Percentiles rank a stretch among this genome's conserved stretches.
Evolutionary conservation across 2,329 filamentous ascomycete species (phyloP).

Genomic region (Sarocladiaceae sp.): DNA sequence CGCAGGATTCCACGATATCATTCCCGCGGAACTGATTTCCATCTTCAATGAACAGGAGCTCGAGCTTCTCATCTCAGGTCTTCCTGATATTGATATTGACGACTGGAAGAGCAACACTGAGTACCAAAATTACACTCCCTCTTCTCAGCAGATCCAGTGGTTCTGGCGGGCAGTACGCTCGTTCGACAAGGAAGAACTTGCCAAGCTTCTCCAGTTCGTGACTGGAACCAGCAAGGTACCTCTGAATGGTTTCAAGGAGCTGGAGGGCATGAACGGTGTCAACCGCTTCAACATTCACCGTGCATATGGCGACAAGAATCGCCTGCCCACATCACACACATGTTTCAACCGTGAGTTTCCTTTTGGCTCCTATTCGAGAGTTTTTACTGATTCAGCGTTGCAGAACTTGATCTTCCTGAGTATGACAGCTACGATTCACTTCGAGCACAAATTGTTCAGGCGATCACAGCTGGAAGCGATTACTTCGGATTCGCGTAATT

Average conservation of each 20-base stretch:
- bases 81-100: slow-evolving; percentile 95
- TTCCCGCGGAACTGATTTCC: slow-evolving; percentile 85
- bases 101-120: slow-evolving; percentile 99
- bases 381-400: no score
- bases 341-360: slow-evolving; percentile 93
- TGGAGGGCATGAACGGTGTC: slow-evolving; percentile 98
- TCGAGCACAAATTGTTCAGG: slow-evolving; percentile 83
- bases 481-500: slow-evolving; percentile 92
- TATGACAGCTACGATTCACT: slow-evolving; percentile 95
- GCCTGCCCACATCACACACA: slow-evolving; percentile 92
- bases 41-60: slow-evolving; percentile 99
- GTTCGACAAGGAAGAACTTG: slow-evolving; percentile 97
- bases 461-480: slow-evolving; percentile 96
- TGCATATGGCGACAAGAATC: slow-evolving; percentile 94
- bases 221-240: slow-evolving; percentile 98
- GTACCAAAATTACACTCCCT: slow-evolving; percentile 94
- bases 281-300: slow-evolving; percentile 98
- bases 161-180: slow-evolving; percentile 98
- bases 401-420: slow-evolving; percentile 96
- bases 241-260: slow-evolving; percentile 96
- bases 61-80: slow-evolving; percentile 90
- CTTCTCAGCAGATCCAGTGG: slow-evolving; percentile 97
- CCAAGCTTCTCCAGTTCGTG: slow-evolving; percentile 95
- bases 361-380: no score
- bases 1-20: slow-evolving; percentile 92